Conservation (phyloP, 371 early-diverging fungal species). For the Syncephalastrum contaminatum region DNA sequence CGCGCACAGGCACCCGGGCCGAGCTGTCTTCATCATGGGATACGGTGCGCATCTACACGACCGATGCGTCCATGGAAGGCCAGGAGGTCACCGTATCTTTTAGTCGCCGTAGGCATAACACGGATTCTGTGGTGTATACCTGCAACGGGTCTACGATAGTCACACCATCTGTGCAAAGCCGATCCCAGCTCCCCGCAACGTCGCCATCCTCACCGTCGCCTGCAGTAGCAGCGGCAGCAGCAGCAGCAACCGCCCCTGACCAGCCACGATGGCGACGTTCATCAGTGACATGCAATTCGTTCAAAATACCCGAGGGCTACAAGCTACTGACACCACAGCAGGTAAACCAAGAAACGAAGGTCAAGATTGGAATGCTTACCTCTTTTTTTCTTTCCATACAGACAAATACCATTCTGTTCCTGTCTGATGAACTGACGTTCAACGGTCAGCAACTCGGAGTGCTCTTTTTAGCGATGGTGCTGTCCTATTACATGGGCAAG, state of each 20-base stretch:
- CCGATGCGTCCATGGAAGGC: slow-evolving; percentile 31
- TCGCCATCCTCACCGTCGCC: slow-evolving; percentile 2
- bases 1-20: slow-evolving; percentile 21
- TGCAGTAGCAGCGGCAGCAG: no score
- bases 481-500: slow-evolving; percentile 51
- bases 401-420: slow-evolving; percentile 37
- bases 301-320: slow-evolving; percentile 10
- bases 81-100: background rate
- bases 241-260: background rate
- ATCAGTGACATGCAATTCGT: no score
- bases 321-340: slow-evolving; percentile 32
- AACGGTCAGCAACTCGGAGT: slow-evolving; percentile 47
- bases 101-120: no score
- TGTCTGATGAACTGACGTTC: slow-evolving; percentile 48
- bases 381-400: background rate
- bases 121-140: no score
- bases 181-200: background rate
- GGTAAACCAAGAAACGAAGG: slow-evolving; percentile 7
- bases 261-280: no score
- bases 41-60: slow-evolving; percentile 35
- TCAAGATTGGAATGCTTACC: background rate
- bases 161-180: no score
- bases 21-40: slow-evolving; percentile 11
- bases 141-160: no score
- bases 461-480: slow-evolving; percentile 44